Base-by-base conservation (phyloP, 345 rosid species). In the Eucalyptus polybractea region DNA sequence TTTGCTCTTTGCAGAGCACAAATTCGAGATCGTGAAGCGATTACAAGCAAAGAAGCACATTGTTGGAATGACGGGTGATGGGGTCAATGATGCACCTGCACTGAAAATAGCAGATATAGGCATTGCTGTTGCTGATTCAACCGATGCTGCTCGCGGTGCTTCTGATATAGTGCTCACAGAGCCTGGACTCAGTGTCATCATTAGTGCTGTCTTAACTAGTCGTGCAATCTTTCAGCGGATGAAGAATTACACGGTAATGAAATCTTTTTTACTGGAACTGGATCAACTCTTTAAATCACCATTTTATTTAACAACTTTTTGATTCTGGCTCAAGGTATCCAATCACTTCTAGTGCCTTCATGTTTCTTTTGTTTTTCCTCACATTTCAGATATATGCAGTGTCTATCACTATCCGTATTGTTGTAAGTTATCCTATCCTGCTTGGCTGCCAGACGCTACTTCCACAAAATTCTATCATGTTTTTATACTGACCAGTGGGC, bases 21-120 rank as follows among this genome's bases (percentile, higher is more conserved):
- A 97, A 89, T 97, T 87, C 40, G 98, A 96, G 94, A 97, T 97
- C 54, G 99, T 97, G 90, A 95, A 96, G 90, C 91, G 91, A 90
- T 89, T 97, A 49, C 99, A 97, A 93, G 95, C 93, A 14, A 95
- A 89, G 91, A 95, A 97, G 67, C 99, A 97, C 92, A 95, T 97
- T 69, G 97, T 95, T 90, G 98, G 99, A 91, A 97, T 97, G 99
- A 97, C 99, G 5, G 99, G 99, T 25, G 99, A 97, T 89, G 98
- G 98, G 88, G 99, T 97, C 62, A 97, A 97, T 50, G 99, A 97
- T 91, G 98, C 99, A 56, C 99, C 97, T 8, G 99, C 98, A 44
- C 90, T 97, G 54, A 96, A 97, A 94, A 92, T 92, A 89, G 98
- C 98, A 42, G 99, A 96, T 92, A 97, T 97, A 40, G 99, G 99